These are phyloP conservation scores for Phytomonas sp. DNA, from an alignment of 208 protist genomes.

Conservation along the genomic window DNA sequence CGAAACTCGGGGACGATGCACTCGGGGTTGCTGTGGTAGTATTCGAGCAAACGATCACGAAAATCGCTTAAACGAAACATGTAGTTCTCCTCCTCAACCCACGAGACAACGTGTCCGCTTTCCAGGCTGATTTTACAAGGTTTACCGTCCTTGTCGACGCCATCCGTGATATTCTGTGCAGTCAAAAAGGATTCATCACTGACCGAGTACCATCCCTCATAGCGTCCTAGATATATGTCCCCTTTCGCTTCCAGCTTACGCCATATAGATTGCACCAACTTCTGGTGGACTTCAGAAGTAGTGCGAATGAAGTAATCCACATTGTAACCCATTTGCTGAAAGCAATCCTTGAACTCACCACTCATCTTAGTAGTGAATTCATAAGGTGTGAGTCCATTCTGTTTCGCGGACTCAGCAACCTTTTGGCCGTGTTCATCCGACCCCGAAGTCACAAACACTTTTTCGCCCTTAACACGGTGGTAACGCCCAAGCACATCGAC, in stretches of 20 bases:
- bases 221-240: conserved; percentile 96
- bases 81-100: conserved; percentile 97
- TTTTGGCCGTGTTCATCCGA: conserved; percentile 99
- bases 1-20: conserved; percentile 90
- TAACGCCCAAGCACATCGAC: conserved; percentile 86
- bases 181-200: conserved; percentile 96
- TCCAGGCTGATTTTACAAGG: conserved; percentile 91
- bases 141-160: conserved; percentile 85
- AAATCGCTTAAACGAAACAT: conserved; percentile 95
- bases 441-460: conserved; percentile 93
- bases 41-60: conserved; percentile 76
- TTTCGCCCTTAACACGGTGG: conserved; percentile 75
- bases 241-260: conserved; percentile 77
- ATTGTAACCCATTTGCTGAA: conserved; percentile 81
- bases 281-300: conserved; percentile 85
- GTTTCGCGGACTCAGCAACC: conserved; percentile 87
- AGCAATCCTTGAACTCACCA: conserved; percentile 86
- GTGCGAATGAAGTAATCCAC: conserved; percentile 97
- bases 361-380: conserved; percentile 90
- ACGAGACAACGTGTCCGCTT: conserved; percentile 89
- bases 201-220: conserved; percentile 98
- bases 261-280: conserved; percentile 86
- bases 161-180: conserved; percentile 68
- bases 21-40: conserved; percentile 72
- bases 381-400: conserved; percentile 59